Percentiles rank a stretch among this genome's conserved stretches.
phyloP scores from a whole-genome alignment of 2,329 filamentous ascomycete genomes.

The Fusarium sp. region DNA sequence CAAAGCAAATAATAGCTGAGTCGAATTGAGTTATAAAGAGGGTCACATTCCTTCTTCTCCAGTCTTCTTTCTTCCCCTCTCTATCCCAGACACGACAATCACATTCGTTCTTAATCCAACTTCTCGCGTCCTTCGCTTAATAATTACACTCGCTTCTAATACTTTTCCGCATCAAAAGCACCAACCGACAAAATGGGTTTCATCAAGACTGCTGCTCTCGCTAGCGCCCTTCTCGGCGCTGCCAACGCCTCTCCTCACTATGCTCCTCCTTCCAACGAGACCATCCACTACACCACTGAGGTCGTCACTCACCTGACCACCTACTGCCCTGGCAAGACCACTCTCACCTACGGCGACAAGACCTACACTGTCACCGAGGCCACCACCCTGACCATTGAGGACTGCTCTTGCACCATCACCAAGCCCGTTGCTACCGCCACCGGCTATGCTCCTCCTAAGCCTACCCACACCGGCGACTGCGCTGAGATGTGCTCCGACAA shows the following conservation, averaged over 20 bases:
- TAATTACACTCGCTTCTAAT: constrained; percentile 20
- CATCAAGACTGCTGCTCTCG: constrained; percentile 37
- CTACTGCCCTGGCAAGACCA: constrained; percentile 74
- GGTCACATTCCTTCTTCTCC: background rate
- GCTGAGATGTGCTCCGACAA: constrained; percentile 28
- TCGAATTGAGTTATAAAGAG: constrained; percentile 10
- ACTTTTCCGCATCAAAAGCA: constrained; percentile 3
- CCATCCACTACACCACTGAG: constrained; percentile 69
- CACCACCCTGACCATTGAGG: constrained; percentile 72
- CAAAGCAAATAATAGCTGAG: constrained; percentile 1
- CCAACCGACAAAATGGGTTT: constrained; percentile 41
- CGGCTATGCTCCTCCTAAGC: constrained; percentile 25
- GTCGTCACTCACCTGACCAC: constrained; percentile 73
- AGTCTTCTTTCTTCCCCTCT: background rate
- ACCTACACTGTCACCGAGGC: constrained; percentile 75
- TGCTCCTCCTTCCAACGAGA: constrained; percentile 35
- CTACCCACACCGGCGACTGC: constrained; percentile 31
- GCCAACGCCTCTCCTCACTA: constrained; percentile 37
- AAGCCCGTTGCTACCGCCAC: constrained; percentile 52
- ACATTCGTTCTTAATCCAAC: constrained; percentile 16
- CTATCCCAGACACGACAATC: constrained; percentile 17
- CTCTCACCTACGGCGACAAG: constrained; percentile 67
- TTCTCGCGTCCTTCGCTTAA: constrained; percentile 8
- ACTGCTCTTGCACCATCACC: constrained; percentile 73
- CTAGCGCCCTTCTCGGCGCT: constrained; percentile 31